A percentile compares a stretch with the other conserved stretches of the same genome.
These are phyloP conservation scores for Boletus coccyginus DNA, from an alignment of 768 basidiomycete species.

Conservation along the genomic window DNA sequence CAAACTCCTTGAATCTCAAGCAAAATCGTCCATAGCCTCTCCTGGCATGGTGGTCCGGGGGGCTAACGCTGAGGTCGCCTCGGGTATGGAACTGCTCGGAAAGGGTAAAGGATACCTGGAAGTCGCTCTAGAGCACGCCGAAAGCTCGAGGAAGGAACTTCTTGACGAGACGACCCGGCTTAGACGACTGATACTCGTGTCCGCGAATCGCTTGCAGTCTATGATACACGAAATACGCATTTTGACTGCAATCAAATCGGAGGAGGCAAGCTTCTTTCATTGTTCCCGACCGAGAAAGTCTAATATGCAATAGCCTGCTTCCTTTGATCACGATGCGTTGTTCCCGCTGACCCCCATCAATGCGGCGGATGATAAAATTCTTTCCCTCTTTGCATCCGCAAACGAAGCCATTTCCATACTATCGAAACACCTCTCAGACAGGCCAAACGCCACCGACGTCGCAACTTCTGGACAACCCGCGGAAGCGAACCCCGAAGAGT, in stretches of 20 bases:
- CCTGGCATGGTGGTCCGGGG: slow-evolving; percentile 52
- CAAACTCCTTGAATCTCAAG: slow-evolving; percentile 66
- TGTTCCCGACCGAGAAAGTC: neutral
- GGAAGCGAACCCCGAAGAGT: slow-evolving; percentile 38
- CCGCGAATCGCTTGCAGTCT: slow-evolving; percentile 64
- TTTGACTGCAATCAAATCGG: slow-evolving; percentile 39
- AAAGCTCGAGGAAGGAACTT: slow-evolving; percentile 59
- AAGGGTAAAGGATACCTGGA: slow-evolving; percentile 60
- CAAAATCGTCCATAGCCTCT: slow-evolving; percentile 47
- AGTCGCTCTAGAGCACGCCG: slow-evolving; percentile 69
- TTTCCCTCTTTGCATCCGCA: slow-evolving; percentile 41
- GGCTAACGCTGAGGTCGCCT: slow-evolving; percentile 48
- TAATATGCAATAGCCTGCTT: slow-evolving; percentile 37
- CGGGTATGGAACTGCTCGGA: slow-evolving; percentile 43
- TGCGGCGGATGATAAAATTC: slow-evolving; percentile 47
- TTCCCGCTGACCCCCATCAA: slow-evolving; percentile 55
- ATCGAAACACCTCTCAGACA: slow-evolving; percentile 26
- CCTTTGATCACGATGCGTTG: slow-evolving; percentile 45
- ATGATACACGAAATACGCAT: slow-evolving; percentile 47
- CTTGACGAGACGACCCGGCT: slow-evolving; percentile 63
- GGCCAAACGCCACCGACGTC: slow-evolving; percentile 7
- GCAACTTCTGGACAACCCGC: slow-evolving; percentile 14
- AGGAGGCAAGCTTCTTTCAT: slow-evolving; percentile 41
- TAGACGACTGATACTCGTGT: slow-evolving; percentile 55
- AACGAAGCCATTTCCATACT: slow-evolving; percentile 35